Conservation (phyloP, 495 filamentous ascomycete species). For the Opeltia flavorubescens region DNA sequence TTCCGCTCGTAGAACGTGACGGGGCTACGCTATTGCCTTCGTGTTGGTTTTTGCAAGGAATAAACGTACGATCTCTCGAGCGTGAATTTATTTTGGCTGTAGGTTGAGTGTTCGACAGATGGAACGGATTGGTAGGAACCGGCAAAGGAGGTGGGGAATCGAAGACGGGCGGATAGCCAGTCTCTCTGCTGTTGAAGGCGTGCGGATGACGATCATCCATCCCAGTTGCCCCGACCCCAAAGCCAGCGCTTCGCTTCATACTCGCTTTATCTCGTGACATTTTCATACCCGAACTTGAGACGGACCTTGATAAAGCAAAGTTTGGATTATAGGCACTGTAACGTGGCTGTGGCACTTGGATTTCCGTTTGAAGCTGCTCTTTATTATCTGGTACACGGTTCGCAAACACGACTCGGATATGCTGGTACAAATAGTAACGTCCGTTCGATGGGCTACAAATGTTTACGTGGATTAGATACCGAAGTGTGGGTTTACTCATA, state of each 20-base stretch:
- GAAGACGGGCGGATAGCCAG: neutral
- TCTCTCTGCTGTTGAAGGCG: slow-evolving; percentile 1
- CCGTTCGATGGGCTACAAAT: slow-evolving; percentile 79
- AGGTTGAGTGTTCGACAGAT: neutral
- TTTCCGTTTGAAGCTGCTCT: slow-evolving; percentile 82
- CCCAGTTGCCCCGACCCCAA: slow-evolving; percentile 23
- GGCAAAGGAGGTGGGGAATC: slow-evolving; percentile 5
- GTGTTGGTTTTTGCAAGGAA: neutral
- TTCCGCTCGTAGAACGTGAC: too few relatives aligned
- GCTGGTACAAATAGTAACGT: slow-evolving; percentile 82
- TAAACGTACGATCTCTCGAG: neutral
- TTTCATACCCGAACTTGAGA: slow-evolving; percentile 18
- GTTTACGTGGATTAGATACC: slow-evolving; percentile 88
- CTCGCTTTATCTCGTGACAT: slow-evolving; percentile 40
- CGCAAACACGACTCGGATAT: slow-evolving; percentile 88
- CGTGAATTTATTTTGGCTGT: neutral
- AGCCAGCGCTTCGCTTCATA: slow-evolving; percentile 41
- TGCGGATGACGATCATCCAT: neutral
- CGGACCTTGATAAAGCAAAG: slow-evolving; percentile 22
- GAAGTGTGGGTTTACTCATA: slow-evolving; percentile 62
- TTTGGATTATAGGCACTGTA: slow-evolving; percentile 74
- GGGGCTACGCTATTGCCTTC: neutral
- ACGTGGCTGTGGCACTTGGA: slow-evolving; percentile 74
- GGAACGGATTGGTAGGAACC: slow-evolving; percentile 19
- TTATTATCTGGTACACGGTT: slow-evolving; percentile 96